Conservation (phyloP, 768 basidiomycete genomes). For the Lactifluus subvellereus region DNA sequence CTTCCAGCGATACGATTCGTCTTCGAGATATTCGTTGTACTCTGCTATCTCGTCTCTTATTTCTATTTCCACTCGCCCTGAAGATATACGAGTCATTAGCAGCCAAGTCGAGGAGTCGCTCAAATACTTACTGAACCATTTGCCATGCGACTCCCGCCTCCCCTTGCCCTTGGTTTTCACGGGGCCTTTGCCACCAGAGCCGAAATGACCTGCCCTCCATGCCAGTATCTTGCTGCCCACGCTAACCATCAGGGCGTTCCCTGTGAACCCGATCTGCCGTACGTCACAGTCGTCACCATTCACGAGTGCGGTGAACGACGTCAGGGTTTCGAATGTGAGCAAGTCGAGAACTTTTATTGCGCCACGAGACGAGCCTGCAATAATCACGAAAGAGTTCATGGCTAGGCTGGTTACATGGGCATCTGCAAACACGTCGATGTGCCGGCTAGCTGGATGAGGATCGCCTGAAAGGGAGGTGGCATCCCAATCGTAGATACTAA, state of each 20-base stretch:
- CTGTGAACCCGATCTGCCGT: slow-evolving; percentile 50
- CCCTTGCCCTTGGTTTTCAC: slow-evolving; percentile 27
- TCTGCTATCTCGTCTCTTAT: slow-evolving; percentile 59
- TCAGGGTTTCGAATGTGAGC: slow-evolving; percentile 52
- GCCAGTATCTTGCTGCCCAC: slow-evolving; percentile 59
- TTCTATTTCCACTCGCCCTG: slow-evolving; percentile 66
- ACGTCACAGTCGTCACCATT: slow-evolving; percentile 39
- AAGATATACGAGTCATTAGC: not conserved
- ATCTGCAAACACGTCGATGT: slow-evolving; percentile 60
- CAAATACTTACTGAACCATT: slow-evolving; percentile 36
- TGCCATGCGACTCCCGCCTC: slow-evolving; percentile 26
- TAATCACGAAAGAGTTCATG: slow-evolving; percentile 53
- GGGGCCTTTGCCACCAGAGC: slow-evolving; percentile 30
- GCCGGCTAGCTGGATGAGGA: slow-evolving; percentile 35
- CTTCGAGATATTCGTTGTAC: slow-evolving; percentile 45
- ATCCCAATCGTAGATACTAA: slow-evolving; percentile 56
- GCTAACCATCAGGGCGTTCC: slow-evolving; percentile 51
- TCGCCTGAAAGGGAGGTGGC: slow-evolving; percentile 17
- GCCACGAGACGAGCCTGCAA: slow-evolving; percentile 62
- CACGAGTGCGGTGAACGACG: slow-evolving; percentile 46
- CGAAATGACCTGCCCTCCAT: slow-evolving; percentile 56
- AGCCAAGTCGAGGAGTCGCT: not conserved
- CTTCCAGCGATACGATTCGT: slow-evolving; percentile 40
- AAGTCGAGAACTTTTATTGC: slow-evolving; percentile 58
- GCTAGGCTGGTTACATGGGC: slow-evolving; percentile 58